These are phyloP conservation scores for Bacterosira constricta DNA, from an alignment of 108 stramenopile genomes.

Conservation along the genomic window DNA sequence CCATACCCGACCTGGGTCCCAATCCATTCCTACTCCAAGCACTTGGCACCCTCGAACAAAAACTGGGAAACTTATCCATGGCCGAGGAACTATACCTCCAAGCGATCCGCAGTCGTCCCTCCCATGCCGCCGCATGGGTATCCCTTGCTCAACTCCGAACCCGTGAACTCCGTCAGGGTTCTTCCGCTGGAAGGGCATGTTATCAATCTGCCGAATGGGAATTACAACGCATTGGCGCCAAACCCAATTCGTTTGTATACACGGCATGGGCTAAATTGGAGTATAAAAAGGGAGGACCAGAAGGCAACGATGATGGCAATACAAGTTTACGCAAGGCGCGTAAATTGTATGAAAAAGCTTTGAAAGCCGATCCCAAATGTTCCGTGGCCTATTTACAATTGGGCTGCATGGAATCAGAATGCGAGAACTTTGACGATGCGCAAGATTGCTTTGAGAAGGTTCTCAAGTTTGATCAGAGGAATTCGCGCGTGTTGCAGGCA, in stretches of 20 bases:
- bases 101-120: slow-evolving; percentile 68
- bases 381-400: slow-evolving; percentile 83
- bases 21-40: slow-evolving; percentile 88
- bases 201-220: slow-evolving; percentile 79
- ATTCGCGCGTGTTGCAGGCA: slow-evolving; percentile 86
- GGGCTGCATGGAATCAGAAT: slow-evolving; percentile 82
- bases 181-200: slow-evolving; percentile 73
- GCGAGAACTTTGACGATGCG: slow-evolving; percentile 75
- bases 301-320: slow-evolving; percentile 19
- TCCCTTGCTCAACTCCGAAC: slow-evolving; percentile 83
- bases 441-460: slow-evolving; percentile 79
- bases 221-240: slow-evolving; percentile 58
- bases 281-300: slow-evolving; percentile 65
- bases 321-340: slow-evolving; percentile 55
- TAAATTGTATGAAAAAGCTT: slow-evolving; percentile 62
- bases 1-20: slow-evolving; percentile 61
- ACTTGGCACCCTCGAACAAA: slow-evolving; percentile 82
- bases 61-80: slow-evolving; percentile 65
- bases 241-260: slow-evolving; percentile 76
- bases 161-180: slow-evolving; percentile 75
- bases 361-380: slow-evolving; percentile 78
- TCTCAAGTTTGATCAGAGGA: slow-evolving; percentile 81
- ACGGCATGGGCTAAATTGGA: slow-evolving; percentile 91
- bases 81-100: slow-evolving; percentile 79
- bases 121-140: slow-evolving; percentile 89